Percentiles rank a stretch among this genome's conserved stretches.
Evolutionary conservation across 768 basidiomycete species (phyloP).

Genomic region (Lyophyllum semitale): DNA sequence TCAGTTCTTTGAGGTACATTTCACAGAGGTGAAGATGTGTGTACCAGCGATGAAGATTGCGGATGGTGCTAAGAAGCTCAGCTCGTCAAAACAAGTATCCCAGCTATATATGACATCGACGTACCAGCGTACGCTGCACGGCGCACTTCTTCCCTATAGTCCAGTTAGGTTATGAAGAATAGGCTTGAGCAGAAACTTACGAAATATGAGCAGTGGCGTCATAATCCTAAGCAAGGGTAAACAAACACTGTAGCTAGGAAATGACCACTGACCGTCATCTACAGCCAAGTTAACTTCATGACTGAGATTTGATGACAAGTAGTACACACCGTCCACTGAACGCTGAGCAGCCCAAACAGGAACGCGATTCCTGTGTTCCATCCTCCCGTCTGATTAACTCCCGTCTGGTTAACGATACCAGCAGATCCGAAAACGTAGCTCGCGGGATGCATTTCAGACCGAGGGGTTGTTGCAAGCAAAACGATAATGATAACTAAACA

Average conservation of each 20-base stretch:
- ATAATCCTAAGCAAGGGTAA: constrained; percentile 57
- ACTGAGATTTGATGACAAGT: constrained; percentile 6
- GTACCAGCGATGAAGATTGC: constrained; percentile 29
- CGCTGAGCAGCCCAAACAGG: constrained; percentile 80
- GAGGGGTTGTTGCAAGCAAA: constrained; percentile 71
- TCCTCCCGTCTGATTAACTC: constrained; percentile 79
- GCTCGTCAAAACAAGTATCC: background rate
- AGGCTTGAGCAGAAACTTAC: constrained; percentile 42
- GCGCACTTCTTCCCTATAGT: constrained; percentile 70
- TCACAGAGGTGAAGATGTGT: background rate
- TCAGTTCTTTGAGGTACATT: background rate
- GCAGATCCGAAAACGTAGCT: constrained; percentile 76
- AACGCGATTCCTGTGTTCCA: constrained; percentile 81
- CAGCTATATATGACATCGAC: constrained; percentile 1
- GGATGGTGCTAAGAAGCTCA: constrained; percentile 21
- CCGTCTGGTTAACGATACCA: constrained; percentile 78
- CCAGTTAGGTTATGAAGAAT: constrained; percentile 7
- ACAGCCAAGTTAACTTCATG: too few species aligned
- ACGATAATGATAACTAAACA: constrained; percentile 78
- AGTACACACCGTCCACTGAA: constrained; percentile 79
- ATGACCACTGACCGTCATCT: constrained; percentile 57
- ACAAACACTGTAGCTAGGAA: constrained; percentile 3
- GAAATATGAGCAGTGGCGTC: constrained; percentile 83
- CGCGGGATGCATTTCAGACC: constrained; percentile 79
- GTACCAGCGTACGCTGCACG: constrained; percentile 77